These are phyloP conservation scores for Starmerella davenportii DNA, from an alignment of 805 yeast genomes.

Conservation along the genomic window DNA sequence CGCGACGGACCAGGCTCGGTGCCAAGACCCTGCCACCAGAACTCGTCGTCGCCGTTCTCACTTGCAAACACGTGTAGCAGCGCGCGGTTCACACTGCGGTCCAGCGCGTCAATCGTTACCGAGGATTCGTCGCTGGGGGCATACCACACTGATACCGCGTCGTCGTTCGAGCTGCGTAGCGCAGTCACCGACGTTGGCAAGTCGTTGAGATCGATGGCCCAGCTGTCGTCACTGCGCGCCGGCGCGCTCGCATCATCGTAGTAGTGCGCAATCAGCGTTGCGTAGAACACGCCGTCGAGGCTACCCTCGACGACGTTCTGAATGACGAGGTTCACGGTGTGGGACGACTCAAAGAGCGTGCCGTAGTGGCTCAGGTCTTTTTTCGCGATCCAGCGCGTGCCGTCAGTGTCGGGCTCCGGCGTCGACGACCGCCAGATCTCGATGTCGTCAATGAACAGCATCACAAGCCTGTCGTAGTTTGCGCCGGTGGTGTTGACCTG, in stretches of 20 bases:
- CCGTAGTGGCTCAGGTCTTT: constrained; percentile 53
- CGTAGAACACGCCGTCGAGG: constrained; percentile 43
- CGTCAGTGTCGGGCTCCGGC: constrained; percentile 51
- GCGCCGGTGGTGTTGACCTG: constrained; percentile 22
- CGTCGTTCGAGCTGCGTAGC: constrained; percentile 2
- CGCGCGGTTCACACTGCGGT: constrained; percentile 24
- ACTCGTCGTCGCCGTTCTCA: constrained; percentile 68
- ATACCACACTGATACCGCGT: constrained; percentile 7
- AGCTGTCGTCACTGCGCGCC: constrained; percentile 9
- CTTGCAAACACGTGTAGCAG: constrained; percentile 41
- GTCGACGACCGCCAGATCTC: constrained; percentile 78
- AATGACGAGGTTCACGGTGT: constrained; percentile 24
- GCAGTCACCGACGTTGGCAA: constrained; percentile 8
- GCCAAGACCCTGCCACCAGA: constrained; percentile 38
- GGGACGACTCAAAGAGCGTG: constrained; percentile 28
- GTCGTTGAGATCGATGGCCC: constrained; percentile 12
- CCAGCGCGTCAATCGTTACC: constrained; percentile 9
- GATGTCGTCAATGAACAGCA: constrained; percentile 28
- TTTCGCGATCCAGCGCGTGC: constrained; percentile 31
- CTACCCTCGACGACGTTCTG: constrained; percentile 38
- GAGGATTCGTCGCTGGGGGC: constrained; percentile 13
- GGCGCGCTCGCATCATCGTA: constrained; percentile 17
- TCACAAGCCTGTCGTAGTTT: constrained; percentile 26
- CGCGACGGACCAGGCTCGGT: constrained; percentile 27
- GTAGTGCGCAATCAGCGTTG: constrained; percentile 36